phyloP scores from a whole-genome alignment of 495 filamentous ascomycete species.

The Neurospora sp. region DNA sequence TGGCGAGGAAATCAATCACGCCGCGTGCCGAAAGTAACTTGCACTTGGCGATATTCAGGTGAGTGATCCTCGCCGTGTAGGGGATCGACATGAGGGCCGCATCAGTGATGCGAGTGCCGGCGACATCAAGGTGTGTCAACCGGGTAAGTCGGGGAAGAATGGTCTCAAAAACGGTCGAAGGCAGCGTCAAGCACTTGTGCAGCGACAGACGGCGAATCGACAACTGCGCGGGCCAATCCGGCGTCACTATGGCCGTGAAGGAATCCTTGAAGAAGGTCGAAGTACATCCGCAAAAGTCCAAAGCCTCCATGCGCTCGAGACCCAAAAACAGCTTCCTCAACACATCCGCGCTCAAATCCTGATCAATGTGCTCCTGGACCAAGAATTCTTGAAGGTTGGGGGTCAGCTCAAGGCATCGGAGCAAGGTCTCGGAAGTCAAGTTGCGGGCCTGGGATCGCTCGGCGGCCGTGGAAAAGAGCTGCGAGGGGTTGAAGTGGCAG shows the following conservation, averaged over 20 bases:
- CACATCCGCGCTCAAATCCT: conserved; percentile 60
- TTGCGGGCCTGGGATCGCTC: conserved; percentile 75
- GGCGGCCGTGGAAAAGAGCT: conserved; percentile 67
- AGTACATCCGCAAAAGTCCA: conserved; percentile 76
- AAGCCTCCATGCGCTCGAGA: conserved; percentile 54
- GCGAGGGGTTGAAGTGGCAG: conserved; percentile 78
- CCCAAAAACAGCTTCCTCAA: conserved; percentile 66
- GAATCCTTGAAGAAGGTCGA: conserved; percentile 57
- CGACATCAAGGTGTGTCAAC: conserved; percentile 72
- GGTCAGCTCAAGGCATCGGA: conserved; percentile 63
- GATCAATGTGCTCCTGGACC: conserved; percentile 73
- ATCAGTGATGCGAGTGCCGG: conserved; percentile 70
- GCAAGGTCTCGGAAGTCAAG: conserved; percentile 64
- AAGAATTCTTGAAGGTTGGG: conserved; percentile 74
- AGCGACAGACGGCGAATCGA: conserved; percentile 61
- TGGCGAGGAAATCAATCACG: conserved; percentile 62
- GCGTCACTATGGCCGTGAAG: conserved; percentile 28
- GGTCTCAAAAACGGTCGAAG: conserved; percentile 54
- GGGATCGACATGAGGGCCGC: conserved; percentile 63
- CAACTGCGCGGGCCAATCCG: conserved; percentile 38
- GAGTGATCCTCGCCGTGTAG: conserved; percentile 59
- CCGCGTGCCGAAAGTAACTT: conserved; percentile 53
- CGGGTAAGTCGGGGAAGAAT: conserved; percentile 59
- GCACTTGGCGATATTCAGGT: conserved; percentile 73
- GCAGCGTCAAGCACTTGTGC: conserved; percentile 72